Evolutionary conservation across 257 asterid genomes (phyloP).

Genomic region (Solanum rostratum): DNA sequence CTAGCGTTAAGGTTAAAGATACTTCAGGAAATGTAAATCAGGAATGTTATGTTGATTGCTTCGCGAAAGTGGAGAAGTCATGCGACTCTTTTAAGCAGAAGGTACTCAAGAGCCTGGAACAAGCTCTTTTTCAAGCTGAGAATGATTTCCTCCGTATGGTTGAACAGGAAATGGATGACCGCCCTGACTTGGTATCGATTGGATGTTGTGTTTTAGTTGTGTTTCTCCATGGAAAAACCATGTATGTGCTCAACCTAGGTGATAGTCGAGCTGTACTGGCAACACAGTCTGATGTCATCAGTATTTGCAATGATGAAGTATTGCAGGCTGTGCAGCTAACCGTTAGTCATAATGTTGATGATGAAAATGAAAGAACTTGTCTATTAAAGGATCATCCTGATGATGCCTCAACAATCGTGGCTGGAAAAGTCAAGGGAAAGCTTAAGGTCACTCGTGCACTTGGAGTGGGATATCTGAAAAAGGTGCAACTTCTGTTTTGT

Average conservation of each 20-base stretch:
- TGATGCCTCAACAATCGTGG: constrained; percentile 47
- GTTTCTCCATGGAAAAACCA: constrained; percentile 62
- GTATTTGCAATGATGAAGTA: constrained; percentile 6
- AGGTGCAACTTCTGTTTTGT: constrained; percentile 28
- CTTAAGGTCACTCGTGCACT: constrained; percentile 89
- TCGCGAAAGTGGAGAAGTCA: constrained; percentile 1
- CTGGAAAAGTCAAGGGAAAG: constrained; percentile 83
- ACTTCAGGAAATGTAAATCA: background rate
- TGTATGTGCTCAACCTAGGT: constrained; percentile 74
- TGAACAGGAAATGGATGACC: constrained; percentile 95
- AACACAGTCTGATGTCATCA: constrained; percentile 23
- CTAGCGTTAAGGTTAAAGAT: background rate
- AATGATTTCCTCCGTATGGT: constrained; percentile 81
- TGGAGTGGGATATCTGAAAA: constrained; percentile 96
- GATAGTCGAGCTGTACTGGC: constrained; percentile 97
- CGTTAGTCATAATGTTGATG: constrained; percentile 69
- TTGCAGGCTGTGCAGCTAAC: constrained; percentile 67
- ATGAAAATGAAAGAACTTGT: constrained; percentile 59
- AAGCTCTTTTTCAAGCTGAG: constrained; percentile 71
- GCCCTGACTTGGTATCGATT: constrained; percentile 82
- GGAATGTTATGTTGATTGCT: background rate
- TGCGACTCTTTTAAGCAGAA: constrained; percentile 24
- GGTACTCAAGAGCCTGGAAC: constrained; percentile 59
- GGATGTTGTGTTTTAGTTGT: constrained; percentile 79
- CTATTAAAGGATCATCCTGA: constrained; percentile 67